These are phyloP conservation scores for Balansia obtecta DNA, from an alignment of 2,329 filamentous ascomycete species.

Conservation along the genomic window DNA sequence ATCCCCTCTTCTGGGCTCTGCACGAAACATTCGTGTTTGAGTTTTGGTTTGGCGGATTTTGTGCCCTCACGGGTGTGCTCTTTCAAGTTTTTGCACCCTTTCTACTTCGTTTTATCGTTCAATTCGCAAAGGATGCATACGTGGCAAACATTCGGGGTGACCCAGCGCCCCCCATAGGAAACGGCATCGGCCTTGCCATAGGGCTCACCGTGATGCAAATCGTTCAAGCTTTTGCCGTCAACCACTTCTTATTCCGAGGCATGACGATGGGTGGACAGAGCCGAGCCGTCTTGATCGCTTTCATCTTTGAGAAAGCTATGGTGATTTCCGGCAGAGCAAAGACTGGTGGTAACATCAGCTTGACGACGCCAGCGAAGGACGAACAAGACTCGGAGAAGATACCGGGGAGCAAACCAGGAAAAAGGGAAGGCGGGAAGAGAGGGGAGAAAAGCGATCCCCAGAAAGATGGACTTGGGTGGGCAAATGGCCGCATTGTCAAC, in stretches of 20 bases:
- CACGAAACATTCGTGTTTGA: slow-evolving; percentile 79
- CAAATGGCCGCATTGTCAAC: slow-evolving; percentile 83
- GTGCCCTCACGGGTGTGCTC: slow-evolving; percentile 59
- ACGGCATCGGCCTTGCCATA: slow-evolving; percentile 70
- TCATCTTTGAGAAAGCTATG: slow-evolving; percentile 91
- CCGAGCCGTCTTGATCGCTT: slow-evolving; percentile 67
- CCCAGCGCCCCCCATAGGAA: slow-evolving; percentile 54
- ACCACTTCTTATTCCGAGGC: slow-evolving; percentile 85
- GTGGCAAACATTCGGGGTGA: slow-evolving; percentile 37
- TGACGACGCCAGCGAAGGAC: slow-evolving; percentile 24
- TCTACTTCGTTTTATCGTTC: slow-evolving; percentile 72
- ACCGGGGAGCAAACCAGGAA: slow-evolving; percentile 19
- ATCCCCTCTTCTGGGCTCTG: slow-evolving; percentile 67
- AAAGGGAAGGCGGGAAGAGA: slow-evolving; percentile 25
- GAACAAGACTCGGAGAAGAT: slow-evolving; percentile 25
- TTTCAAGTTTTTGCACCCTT: slow-evolving; percentile 78
- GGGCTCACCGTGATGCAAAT: slow-evolving; percentile 82
- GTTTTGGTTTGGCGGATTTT: slow-evolving; percentile 73
- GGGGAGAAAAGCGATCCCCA: slow-evolving; percentile 27
- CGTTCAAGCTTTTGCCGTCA: slow-evolving; percentile 65
- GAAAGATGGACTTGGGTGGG: slow-evolving; percentile 69
- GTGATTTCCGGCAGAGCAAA: slow-evolving; percentile 76
- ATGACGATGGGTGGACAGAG: slow-evolving; percentile 84
- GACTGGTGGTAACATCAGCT: slow-evolving; percentile 52
- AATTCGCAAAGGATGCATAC: slow-evolving; percentile 73